A percentile compares a stretch with the other conserved stretches of the same genome.
Conservation (phyloP, 179 eudicot genomes). For the Amaranthus tricolor region DNA sequence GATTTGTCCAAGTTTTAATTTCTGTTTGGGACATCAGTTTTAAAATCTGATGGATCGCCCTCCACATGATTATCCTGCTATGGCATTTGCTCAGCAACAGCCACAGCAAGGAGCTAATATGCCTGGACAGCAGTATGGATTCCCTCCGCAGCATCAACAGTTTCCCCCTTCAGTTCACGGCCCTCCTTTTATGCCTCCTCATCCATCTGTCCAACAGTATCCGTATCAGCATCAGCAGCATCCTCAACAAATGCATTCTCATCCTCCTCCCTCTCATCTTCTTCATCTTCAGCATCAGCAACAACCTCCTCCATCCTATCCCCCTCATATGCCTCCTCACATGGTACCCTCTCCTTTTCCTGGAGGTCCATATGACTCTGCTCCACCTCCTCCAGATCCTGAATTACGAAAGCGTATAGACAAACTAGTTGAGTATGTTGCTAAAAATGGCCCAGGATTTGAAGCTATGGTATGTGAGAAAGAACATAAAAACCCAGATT, state of each 20-base stretch:
- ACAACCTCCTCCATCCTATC: constrained; percentile 58
- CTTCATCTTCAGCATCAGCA: constrained; percentile 73
- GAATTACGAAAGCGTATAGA: constrained; percentile 88
- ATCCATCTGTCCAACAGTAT: constrained; percentile 68
- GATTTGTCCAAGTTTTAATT: not conserved
- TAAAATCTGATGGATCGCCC: constrained; percentile 65
- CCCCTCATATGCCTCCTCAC: constrained; percentile 78
- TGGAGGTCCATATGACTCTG: constrained; percentile 63
- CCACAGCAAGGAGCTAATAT: constrained; percentile 52
- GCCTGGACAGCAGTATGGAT: constrained; percentile 79
- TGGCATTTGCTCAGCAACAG: constrained; percentile 85
- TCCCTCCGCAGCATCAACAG: constrained; percentile 83
- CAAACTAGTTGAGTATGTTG: constrained; percentile 78
- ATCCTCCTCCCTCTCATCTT: constrained; percentile 64
- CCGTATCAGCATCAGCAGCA: constrained; percentile 68
- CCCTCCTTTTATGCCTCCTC: constrained; percentile 70
- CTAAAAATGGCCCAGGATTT: constrained; percentile 86
- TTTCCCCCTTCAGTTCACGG: constrained; percentile 72
- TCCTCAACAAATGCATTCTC: constrained; percentile 63
- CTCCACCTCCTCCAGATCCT: constrained; percentile 88
- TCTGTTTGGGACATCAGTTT: not conserved
- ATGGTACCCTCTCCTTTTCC: constrained; percentile 54
- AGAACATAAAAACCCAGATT: constrained; percentile 81
- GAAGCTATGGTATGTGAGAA: constrained; percentile 89
- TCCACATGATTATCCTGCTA: constrained; percentile 78